These are phyloP conservation scores for Calvatia gigantea DNA, from an alignment of 768 basidiomycete genomes.

Conservation along the genomic window DNA sequence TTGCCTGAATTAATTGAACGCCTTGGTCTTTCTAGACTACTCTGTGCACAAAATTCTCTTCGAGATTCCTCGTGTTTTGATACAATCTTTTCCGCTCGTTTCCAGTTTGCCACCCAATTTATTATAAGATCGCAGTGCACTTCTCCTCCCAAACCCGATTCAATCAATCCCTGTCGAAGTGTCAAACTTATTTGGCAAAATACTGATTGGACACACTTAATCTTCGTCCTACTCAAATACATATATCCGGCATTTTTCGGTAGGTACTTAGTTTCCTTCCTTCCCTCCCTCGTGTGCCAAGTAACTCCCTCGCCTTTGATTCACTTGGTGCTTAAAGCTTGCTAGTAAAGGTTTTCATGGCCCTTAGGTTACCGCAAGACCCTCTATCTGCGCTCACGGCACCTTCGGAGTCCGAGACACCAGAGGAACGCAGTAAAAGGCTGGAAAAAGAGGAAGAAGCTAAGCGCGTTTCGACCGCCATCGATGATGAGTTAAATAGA, in stretches of 20 bases:
- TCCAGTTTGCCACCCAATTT: no score
- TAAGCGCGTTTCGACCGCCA: constrained; percentile 54
- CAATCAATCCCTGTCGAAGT: neutral
- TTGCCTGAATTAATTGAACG: no score
- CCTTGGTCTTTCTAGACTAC: no score
- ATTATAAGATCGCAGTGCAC: neutral
- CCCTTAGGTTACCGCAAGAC: constrained; percentile 23
- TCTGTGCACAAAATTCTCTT: no score
- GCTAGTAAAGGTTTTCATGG: neutral
- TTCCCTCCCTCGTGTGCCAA: neutral
- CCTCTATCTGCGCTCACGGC: constrained; percentile 44
- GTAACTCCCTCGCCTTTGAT: neutral
- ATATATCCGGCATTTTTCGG: neutral
- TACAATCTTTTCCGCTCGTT: no score
- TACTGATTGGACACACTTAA: neutral
- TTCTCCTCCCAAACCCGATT: neutral
- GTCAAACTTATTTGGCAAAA: neutral
- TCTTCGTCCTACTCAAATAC: neutral
- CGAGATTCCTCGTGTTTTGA: no score
- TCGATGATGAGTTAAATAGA: constrained; percentile 58
- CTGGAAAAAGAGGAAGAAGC: constrained; percentile 46
- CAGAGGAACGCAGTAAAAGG: constrained; percentile 39
- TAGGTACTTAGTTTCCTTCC: neutral
- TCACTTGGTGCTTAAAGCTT: neutral
- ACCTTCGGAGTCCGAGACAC: constrained; percentile 51